Percentiles rank a stretch among this genome's conserved stretches.
Evolutionary conservation across 2,329 filamentous ascomycete species (phyloP).

Genomic region (Trichophyton schoenleinii): DNA sequence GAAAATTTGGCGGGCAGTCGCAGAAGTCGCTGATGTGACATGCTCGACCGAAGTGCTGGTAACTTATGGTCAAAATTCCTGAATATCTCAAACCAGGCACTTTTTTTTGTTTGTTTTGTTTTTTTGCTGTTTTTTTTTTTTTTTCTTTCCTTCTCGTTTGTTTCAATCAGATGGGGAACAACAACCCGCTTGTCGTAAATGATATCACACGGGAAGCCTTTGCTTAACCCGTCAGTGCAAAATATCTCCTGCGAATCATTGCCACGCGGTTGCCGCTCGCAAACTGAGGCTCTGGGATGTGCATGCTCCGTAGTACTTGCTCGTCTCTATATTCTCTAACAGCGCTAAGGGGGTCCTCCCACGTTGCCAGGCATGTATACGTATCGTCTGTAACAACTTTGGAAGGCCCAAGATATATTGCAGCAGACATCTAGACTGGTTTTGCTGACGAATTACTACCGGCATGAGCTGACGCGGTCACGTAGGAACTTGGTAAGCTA

Average conservation of each 20-base stretch:
- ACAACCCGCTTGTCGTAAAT: neutral
- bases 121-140: too few species aligned
- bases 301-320: neutral
- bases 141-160: neutral
- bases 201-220: neutral
- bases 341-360: neutral
- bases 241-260: neutral
- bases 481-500: neutral
- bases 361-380: neutral
- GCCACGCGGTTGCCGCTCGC: neutral
- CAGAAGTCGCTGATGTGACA: neutral
- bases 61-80: neutral
- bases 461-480: neutral
- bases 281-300: neutral
- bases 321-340: neutral
- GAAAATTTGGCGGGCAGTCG: neutral
- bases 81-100: neutral
- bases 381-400: neutral
- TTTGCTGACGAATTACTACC: neutral
- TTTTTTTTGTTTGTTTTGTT: too few species aligned
- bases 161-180: neutral
- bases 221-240: neutral
- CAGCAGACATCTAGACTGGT: neutral
- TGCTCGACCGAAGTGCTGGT: neutral
- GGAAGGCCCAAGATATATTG: neutral